A percentile compares a stretch with the other conserved stretches of the same genome.
Conservation (phyloP, 139 green algal species). For the Volvox africanus region DNA sequence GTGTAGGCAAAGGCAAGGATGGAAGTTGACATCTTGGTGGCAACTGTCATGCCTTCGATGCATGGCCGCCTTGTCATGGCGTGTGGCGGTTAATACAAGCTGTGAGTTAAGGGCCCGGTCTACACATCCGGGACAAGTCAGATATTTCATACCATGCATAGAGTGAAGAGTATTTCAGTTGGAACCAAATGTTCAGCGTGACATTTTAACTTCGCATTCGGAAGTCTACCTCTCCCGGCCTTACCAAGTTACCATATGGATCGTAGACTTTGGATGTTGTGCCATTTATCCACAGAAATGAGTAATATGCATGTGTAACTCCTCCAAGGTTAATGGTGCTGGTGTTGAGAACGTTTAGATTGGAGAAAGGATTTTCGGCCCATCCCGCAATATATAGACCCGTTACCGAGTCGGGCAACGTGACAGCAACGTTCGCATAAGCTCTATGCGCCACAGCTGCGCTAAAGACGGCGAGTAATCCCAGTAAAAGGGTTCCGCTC, state of each 20-base stretch:
- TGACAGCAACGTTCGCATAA: neutral
- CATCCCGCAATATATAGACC: conserved; percentile 20
- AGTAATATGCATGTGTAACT: conserved; percentile 22
- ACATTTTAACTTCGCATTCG: neutral
- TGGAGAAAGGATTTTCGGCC: neutral
- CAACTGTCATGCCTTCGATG: neutral
- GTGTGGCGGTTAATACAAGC: too few relatives aligned
- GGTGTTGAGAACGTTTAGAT: conserved; percentile 29
- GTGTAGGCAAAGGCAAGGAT: neutral
- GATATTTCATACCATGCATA: neutral
- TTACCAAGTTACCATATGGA: conserved; percentile 25
- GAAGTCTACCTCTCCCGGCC: neutral
- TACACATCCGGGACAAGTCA: neutral
- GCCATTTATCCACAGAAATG: conserved; percentile 15
- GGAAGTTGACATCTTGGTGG: neutral
- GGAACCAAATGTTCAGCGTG: neutral
- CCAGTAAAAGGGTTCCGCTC: too few relatives aligned
- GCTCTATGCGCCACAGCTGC: neutral
- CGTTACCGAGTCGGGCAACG: neutral
- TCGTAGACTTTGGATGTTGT: conserved; percentile 13
- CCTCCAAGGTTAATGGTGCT: conserved; percentile 14
- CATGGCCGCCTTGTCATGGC: neutral
- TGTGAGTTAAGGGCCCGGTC: too few relatives aligned
- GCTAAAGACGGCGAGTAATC: neutral
- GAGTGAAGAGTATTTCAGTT: neutral